These are phyloP conservation scores for Warburgia ugandensis DNA, from an alignment of 164 flowering plant species.

Conservation along the genomic window DNA sequence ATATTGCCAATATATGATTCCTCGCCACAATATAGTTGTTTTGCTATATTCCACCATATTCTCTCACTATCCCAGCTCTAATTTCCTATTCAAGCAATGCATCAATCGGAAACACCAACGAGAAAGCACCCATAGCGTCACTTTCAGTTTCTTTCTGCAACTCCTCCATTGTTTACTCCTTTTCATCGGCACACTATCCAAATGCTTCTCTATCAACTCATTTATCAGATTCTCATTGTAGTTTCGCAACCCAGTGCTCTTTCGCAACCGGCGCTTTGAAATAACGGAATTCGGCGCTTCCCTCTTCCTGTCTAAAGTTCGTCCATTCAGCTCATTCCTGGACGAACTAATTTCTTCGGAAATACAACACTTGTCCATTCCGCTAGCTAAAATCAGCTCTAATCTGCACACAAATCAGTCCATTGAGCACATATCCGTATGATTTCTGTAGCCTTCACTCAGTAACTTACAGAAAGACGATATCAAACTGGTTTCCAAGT, in stretches of 20 bases:
- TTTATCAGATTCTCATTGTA: slow-evolving; percentile 79
- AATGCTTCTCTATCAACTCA: slow-evolving; percentile 64
- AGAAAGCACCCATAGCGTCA: slow-evolving; percentile 86
- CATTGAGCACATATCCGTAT: no score
- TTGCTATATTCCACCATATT: slow-evolving; percentile 78
- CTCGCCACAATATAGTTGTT: slow-evolving; percentile 90
- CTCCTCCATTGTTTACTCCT: slow-evolving; percentile 44
- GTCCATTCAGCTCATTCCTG: not conserved
- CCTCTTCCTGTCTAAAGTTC: slow-evolving; percentile 20
- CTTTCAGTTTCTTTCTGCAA: slow-evolving; percentile 84
- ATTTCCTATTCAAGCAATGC: slow-evolving; percentile 72
- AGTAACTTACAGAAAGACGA: no score
- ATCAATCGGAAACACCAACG: slow-evolving; percentile 87
- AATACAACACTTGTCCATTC: no score
- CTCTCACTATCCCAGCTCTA: slow-evolving; percentile 62
- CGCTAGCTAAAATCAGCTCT: no score
- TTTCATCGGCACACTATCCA: slow-evolving; percentile 53
- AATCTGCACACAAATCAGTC: no score
- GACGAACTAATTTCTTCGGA: no score
- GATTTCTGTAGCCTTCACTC: no score
- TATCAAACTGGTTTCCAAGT: no score
- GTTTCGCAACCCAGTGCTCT: slow-evolving; percentile 33
- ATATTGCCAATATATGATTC: slow-evolving; percentile 77
- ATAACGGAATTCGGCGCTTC: slow-evolving; percentile 27
- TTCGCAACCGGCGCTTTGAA: slow-evolving; percentile 50